Evolutionary conservation across 345 rosid species (phyloP), one percentile per base, ranked within the genome.

Genomic region (Arabis alpina): DNA sequence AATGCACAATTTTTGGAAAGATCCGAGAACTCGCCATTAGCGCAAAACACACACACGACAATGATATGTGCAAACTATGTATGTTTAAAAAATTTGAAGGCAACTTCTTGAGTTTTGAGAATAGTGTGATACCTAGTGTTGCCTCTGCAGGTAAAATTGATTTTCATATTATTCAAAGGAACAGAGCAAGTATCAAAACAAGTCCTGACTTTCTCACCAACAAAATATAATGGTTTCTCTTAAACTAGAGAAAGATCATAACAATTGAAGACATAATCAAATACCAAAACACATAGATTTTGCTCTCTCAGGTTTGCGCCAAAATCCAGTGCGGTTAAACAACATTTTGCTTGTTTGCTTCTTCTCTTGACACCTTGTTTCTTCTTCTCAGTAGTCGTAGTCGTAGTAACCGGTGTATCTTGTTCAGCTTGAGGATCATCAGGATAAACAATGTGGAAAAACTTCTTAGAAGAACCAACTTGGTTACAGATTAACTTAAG

Each of bases 391-490:
- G 68, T 66, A 64, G 28, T 61, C 42, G 48, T 64, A 43, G 40
- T 50, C 24, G 74, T 82, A 2, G 71, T 34, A 61, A 69, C 47
- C 0, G 78, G 47, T 74, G 71, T 69, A 2, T 80, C 79, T 39
- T 72, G 76, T 68, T 19, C 23, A 19, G 23, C 23, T 19, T 54
- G 82, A 59, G 86, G 88, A 44, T 88, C 93, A 40, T 91, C 97
- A 19, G 96, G 87, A 32, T 89, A 79, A 61, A 88, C 73, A 48
- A 81, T 62, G 80, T 86, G 91, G 47, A 83, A 74, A 77, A 94
- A 89, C 81, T 86, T 91, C 81, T 91, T 94, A 75, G 44, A 79
- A 64, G 87, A 80, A n/a, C 98, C 97, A 37, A 88, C 90, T 3
- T 79, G 88, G 81, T 77, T 83, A 84, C 99, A 91, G 50, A 87